Percentiles rank a stretch among this genome's conserved stretches.
Evolutionary conservation across 352 stramenopile genomes (phyloP).

Genomic region (Pythium diclinum): DNA sequence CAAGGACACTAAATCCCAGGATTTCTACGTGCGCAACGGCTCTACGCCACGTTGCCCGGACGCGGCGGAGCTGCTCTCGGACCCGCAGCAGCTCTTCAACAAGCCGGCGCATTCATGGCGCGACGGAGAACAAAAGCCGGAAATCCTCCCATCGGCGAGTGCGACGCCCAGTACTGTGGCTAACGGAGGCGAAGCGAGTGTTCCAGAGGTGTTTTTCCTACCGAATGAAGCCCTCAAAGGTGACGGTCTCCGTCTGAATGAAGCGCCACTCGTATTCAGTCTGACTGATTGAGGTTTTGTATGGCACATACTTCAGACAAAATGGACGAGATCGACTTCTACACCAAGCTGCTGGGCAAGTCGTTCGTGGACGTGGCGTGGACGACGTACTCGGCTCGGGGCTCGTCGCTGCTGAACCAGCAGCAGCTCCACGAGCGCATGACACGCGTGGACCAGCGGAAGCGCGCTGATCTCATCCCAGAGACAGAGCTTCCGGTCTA

Average conservation of each 20-base stretch:
- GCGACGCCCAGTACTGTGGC: neutral
- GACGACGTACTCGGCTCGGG: conserved; percentile 38
- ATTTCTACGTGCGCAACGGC: conserved; percentile 63
- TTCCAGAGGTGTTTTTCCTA: conserved; percentile 25
- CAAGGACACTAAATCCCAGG: conserved; percentile 38
- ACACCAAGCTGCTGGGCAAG: conserved; percentile 53
- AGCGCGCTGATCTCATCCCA: conserved; percentile 32
- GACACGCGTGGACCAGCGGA: conserved; percentile 48
- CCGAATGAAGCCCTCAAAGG: conserved; percentile 28
- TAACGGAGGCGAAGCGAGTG: neutral
- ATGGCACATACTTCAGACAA: conserved; percentile 14
- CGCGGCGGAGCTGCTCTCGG: neutral
- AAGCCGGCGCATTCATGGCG: conserved; percentile 73
- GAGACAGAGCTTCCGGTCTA: conserved; percentile 34
- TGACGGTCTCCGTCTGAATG: neutral
- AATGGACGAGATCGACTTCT: conserved; percentile 62
- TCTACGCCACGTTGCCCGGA: conserved; percentile 12
- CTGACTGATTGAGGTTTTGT: neutral
- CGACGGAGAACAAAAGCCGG: conserved; percentile 43
- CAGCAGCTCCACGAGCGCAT: conserved; percentile 39
- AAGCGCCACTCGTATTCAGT: neutral
- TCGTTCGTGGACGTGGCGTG: conserved; percentile 57
- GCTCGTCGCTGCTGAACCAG: conserved; percentile 30
- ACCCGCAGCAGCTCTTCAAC: conserved; percentile 32
- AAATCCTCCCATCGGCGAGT: neutral